Evolutionary conservation across 352 stramenopile species (phyloP).

Genomic region (Phytophthora chlamydospora): DNA sequence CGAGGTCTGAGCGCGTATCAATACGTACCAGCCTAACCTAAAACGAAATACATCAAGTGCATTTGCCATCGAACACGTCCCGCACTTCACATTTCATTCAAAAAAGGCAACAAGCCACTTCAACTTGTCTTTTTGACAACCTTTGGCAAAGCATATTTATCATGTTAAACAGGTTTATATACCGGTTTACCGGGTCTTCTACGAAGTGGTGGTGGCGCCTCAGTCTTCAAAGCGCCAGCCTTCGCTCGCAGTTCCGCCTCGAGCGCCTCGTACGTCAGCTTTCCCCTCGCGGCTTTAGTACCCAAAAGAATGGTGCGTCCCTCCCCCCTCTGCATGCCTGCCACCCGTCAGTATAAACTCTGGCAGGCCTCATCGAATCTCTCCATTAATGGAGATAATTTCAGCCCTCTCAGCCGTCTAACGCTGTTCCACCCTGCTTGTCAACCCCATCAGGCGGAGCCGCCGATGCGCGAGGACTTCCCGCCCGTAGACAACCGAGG

Average conservation of each 20-base stretch:
- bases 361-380: too few relatives aligned
- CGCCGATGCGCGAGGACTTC: conserved; percentile 55
- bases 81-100: background rate
- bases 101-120: conserved; percentile 3
- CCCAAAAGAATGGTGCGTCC: conserved; percentile 27
- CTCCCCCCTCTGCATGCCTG: too few relatives aligned
- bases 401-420: background rate
- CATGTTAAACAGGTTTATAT: background rate
- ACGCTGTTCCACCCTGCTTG: background rate
- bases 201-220: conserved; percentile 23
- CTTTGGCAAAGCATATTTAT: background rate
- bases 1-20: conserved; percentile 34
- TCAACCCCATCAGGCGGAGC: conserved; percentile 30
- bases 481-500: conserved; percentile 43
- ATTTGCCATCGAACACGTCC: too few relatives aligned
- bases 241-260: background rate
- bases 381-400: background rate
- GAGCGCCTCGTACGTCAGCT: conserved; percentile 13
- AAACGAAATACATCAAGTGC: too few relatives aligned
- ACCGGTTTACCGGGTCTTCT: background rate
- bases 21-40: too few relatives aligned
- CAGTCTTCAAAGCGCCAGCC: conserved; percentile 32
- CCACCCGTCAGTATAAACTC: too few relatives aligned
- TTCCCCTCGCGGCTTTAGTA: conserved; percentile 8
- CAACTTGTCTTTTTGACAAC: conserved; percentile 13